Base-by-base conservation (phyloP, 768 basidiomycete genomes). In the Tephrocybe sp. region DNA sequence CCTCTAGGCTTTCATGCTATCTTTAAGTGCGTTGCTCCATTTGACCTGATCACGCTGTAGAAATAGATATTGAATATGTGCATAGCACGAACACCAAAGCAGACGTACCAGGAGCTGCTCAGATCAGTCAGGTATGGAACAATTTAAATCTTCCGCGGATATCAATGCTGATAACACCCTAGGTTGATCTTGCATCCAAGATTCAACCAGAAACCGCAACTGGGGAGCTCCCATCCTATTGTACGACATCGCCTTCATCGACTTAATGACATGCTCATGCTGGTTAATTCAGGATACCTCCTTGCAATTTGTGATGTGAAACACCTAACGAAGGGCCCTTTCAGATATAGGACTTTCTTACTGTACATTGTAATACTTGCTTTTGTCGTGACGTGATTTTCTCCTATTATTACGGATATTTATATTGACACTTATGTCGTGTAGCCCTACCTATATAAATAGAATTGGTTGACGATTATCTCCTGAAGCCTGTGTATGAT, bases 211-310 rank as follows among this genome's bases (percentile, higher is more conserved):
- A 85, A 78, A 53, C 84, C 86, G 3, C 88, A 89, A 62, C 61
- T 90, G 11, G 84, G 85, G 6, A 86, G 83, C 53, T 87, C 87
- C 7, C 87, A 89, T 58, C 78, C 69, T 12, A 83, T 89, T 44
- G 87, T 78, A 55, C 38, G 75, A 64, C 4, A 35, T 16, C 15
- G 31, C 7, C 44, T 1, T 28, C 21, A 18, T 24, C 5, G 6
- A 24, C 5, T 27, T 21, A 37, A 26, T 44, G 5, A 41, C 5
- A 26, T 22, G 11, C 51, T 51, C 28, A 49, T 41, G 26, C 30
- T 27, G 21, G 54, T 7, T 47, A 6, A 45, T 56, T 4, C 43
- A 75, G 73, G 65, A 75, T 51, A 72, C 68, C 2, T 62, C 52
- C 21, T 66, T 69, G 15, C 57, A 55, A 28, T 73, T 75, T 48